Evolutionary conservation across 768 basidiomycete species (phyloP).

Genomic region (Boletus speciosus): DNA sequence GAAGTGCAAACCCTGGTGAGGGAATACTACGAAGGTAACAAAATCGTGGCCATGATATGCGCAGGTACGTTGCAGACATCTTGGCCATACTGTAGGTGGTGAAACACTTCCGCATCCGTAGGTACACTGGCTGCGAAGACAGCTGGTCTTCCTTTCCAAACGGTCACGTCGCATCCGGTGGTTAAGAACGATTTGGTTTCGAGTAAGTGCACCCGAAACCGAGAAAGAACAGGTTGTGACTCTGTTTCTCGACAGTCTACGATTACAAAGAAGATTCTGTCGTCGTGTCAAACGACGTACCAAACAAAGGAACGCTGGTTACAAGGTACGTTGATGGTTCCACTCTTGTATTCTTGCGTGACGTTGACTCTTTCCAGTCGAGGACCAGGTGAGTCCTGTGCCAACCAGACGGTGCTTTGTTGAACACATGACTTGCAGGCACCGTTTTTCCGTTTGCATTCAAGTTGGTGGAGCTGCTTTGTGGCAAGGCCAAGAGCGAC

Average conservation of each 20-base stretch:
- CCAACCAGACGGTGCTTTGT: background rate
- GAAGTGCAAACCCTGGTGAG: slow-evolving; percentile 62
- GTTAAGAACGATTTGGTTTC: slow-evolving; percentile 57
- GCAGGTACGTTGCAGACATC: slow-evolving; percentile 49
- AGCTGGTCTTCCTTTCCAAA: slow-evolving; percentile 56
- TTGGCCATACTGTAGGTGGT: background rate
- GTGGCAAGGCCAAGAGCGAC: slow-evolving; percentile 57
- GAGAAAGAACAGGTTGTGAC: background rate
- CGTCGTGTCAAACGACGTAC: slow-evolving; percentile 49
- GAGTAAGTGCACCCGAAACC: slow-evolving; percentile 33
- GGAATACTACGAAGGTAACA: slow-evolving; percentile 39
- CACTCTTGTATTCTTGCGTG: background rate
- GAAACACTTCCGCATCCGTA: slow-evolving; percentile 20
- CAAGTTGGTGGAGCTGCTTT: slow-evolving; percentile 68
- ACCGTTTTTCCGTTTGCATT: slow-evolving; percentile 77
- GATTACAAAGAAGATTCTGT: slow-evolving; percentile 73
- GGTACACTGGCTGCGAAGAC: slow-evolving; percentile 69
- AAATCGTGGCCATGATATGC: slow-evolving; percentile 79
- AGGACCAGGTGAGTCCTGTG: slow-evolving; percentile 55
- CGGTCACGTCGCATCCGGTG: slow-evolving; percentile 76
- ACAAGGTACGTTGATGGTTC: slow-evolving; percentile 54
- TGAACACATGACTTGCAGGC: slow-evolving; percentile 36
- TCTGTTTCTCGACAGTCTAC: slow-evolving; percentile 45
- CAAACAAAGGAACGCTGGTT: slow-evolving; percentile 50
- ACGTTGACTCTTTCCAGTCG: slow-evolving; percentile 43